These are phyloP conservation scores for Cutaneotrichosporon sp. DNA, from an alignment of 1,284 basidiomycete species.

Conservation along the genomic window DNA sequence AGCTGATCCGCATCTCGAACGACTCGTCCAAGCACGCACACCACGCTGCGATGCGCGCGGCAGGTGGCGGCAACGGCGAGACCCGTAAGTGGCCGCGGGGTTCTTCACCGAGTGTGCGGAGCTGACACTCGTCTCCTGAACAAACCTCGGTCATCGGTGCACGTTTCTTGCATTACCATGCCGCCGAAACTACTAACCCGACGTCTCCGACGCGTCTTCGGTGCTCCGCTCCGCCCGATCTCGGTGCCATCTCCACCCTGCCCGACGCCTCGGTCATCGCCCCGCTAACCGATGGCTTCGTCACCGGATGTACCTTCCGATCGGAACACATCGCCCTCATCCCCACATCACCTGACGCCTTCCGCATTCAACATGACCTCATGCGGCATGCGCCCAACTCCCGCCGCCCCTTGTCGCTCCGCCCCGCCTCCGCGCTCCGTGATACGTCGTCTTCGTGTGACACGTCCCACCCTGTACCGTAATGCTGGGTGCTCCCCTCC, in stretches of 20 bases:
- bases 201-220: not conserved
- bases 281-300: too few species aligned
- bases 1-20: constrained; percentile 49
- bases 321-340: not conserved
- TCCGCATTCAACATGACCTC: not conserved
- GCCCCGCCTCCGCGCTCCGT: not conserved
- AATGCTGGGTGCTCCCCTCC: too few species aligned
- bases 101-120: not conserved
- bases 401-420: not conserved
- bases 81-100: constrained; percentile 44
- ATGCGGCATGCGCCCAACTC: too few species aligned
- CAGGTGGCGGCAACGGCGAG: constrained; percentile 51
- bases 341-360: not conserved
- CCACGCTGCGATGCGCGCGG: constrained; percentile 51
- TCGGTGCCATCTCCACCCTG: not conserved
- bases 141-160: not conserved
- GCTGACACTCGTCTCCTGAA: not conserved
- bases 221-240: not conserved
- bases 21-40: constrained; percentile 53
- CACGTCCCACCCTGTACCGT: too few species aligned
- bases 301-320: not conserved
- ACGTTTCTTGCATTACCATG: not conserved
- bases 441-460: not conserved
- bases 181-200: not conserved
- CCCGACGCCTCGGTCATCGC: not conserved